Evolutionary conservation across 306 rosid species (phyloP), one percentile per base, ranked within the genome.

Genomic region (Prinsepia uniflora): DNA sequence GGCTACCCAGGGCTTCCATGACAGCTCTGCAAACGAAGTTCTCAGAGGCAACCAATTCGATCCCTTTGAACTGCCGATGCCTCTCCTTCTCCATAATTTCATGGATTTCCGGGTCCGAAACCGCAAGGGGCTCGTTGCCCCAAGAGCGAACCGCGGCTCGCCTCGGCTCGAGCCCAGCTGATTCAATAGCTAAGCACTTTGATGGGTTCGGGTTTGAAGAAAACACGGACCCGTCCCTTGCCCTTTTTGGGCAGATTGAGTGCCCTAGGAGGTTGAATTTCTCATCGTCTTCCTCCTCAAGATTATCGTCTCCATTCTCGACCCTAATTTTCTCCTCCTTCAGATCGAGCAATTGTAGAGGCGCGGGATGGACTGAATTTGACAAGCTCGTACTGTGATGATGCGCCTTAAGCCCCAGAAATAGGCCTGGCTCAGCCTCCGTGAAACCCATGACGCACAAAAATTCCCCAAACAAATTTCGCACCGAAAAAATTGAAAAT

Each of bases 1-100:
- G 96, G 71, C 96, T 90, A 4, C 98, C 96, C 69, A 92, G 61
- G 61, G 96, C 96, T 78, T 92, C 96, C 98, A 86, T 87, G 62
- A 92, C 96, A 57, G 98, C 92, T 65, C 76, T 86, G 41, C 98
- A 90, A 48, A 92, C 96, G 65, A 83, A 89, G 61, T 87, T 92
- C 83, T 88, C 98, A 10, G 96, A 90, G 17, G 98, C 98, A 13
- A 92, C 87, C 72, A 92, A 73, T 54, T 92, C 98, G 11, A 92
- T 92, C 1, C 96, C 96, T 55, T 34, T 79, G 58, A 74, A 81
- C 76, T 89, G 96, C 57, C 98, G 88, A 55, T 40, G 66, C 80
- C 45, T 90, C 76, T 92, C 96, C 58, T 92, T 88, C 75, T 84
- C 88, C 90, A 90, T 87, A n/a, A 92, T 86, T 0, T 67, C 77